Evolutionary conservation across 371 early-diverging fungal genomes (phyloP).

Genomic region (Apophysomyces sp.): DNA sequence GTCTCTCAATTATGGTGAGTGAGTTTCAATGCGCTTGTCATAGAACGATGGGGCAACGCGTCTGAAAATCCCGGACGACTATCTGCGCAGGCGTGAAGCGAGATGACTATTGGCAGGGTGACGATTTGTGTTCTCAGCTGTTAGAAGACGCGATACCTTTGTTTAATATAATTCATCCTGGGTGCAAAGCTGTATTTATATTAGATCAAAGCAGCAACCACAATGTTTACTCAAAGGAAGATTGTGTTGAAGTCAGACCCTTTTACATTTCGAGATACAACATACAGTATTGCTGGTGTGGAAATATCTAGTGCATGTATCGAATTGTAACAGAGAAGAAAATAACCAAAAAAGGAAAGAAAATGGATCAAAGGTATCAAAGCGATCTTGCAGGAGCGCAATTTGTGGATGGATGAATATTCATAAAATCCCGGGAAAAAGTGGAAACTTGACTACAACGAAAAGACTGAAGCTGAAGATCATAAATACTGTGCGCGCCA

Average conservation of each 20-base stretch:
- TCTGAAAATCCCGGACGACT: constrained; percentile 5
- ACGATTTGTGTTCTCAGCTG: constrained; percentile 6
- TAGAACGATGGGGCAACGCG: constrained; percentile 4
- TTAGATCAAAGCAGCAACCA: constrained; percentile 12
- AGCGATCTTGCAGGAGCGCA: too few relatives aligned
- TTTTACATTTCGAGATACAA: not conserved
- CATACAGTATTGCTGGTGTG: too few relatives aligned
- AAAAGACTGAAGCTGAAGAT: too few relatives aligned
- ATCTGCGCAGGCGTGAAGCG: not conserved
- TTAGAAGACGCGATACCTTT: constrained; percentile 9
- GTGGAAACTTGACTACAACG: too few relatives aligned
- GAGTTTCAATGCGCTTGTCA: constrained; percentile 14
- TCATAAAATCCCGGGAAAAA: too few relatives aligned
- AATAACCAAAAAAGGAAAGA: too few relatives aligned
- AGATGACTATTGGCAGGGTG: constrained; percentile 6
- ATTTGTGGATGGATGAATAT: too few relatives aligned
- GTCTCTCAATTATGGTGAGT: constrained; percentile 7
- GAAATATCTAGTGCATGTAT: too few relatives aligned
- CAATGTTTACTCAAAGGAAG: constrained; percentile 1
- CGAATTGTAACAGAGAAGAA: too few relatives aligned
- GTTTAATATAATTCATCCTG: constrained; percentile 7
- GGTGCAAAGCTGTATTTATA: constrained; percentile 1
- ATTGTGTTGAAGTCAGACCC: not conserved
- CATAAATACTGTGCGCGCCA: too few relatives aligned
- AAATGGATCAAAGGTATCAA: too few relatives aligned